Evolutionary conservation across 164 flowering plant species (phyloP), one percentile per base, ranked within the genome.

Genomic region (Vitis rotundifolia): DNA sequence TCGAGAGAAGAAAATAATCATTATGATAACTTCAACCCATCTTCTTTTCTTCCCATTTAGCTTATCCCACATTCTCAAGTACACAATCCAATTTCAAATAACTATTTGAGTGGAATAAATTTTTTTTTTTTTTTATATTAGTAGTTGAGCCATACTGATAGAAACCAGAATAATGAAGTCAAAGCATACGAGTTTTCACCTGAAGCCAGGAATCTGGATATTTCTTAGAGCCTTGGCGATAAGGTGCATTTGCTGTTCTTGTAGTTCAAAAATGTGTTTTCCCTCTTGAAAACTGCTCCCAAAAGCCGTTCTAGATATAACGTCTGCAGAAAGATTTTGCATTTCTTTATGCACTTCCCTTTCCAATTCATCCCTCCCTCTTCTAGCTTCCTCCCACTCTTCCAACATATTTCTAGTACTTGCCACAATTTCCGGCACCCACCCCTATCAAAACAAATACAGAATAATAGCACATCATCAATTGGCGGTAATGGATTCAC

Each of bases 241-340:
- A 3, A 82, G 75, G 68, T 37, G 61, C 63, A 69, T 72, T 63
- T 84, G 92, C 57, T 82, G 71, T 64, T 84, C 86, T 72, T 86
- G 92, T 9, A 86, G 61, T 29, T 78, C 70, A 64, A 88, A 88
- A 10, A 88, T 80, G 50, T 66, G 81, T 64, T 80, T 85, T n/a
- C 92, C 89, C 59, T 85, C 85, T 64, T 81, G 81, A 61, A 72
- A 84, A 68, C 75, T 82, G 68, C 90, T 87, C 3, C 89, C 89
- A 51, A 88, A 86, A n/a, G 88, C 87, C 8, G 85, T 82, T 69
- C 87, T 75, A 0, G 92, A 83, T 61, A 88, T 81, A n/a, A 85
- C 59, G 54, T 88, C 86, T 3, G 85, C 86, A 0, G 85, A 56
- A 14, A 82, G 84, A 9, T 63, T 37, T 44, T 81, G 84, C 70